A percentile compares a stretch with the other conserved stretches of the same genome.
Conservation (phyloP, 164 flowering plant species). For the Protea cynaroides region DNA sequence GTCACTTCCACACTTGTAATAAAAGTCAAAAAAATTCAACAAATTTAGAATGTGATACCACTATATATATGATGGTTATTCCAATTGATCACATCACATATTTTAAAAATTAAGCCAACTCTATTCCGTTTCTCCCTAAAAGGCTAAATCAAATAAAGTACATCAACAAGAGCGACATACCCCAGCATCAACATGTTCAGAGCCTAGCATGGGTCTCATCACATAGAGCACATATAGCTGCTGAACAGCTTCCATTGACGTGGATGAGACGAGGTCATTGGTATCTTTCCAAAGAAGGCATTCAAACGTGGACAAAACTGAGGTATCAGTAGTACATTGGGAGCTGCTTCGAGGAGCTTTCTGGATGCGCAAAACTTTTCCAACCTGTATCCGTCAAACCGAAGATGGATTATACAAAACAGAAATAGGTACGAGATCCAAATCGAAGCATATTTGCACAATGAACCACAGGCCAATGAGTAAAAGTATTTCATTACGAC, state of each 20-base stretch:
- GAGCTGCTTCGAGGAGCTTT: slow-evolving; percentile 38
- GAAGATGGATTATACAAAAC: neutral
- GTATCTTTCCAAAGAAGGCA: slow-evolving; percentile 54
- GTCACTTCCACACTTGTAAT: neutral
- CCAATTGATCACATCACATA: neutral
- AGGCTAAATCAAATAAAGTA: neutral
- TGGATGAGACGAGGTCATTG: slow-evolving; percentile 32
- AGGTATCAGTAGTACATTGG: slow-evolving; percentile 13
- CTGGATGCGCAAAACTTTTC: slow-evolving; percentile 71
- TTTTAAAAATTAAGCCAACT: neutral
- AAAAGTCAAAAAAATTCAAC: neutral
- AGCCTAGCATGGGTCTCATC: slow-evolving; percentile 66
- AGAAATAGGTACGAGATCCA: neutral
- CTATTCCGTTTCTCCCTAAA: neutral
- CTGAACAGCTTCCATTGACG: slow-evolving; percentile 45
- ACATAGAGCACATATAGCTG: slow-evolving; percentile 52
- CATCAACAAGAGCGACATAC: slow-evolving; percentile 25
- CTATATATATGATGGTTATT: neutral
- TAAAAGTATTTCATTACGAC: no score
- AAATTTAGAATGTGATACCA: neutral
- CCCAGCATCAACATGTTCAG: slow-evolving; percentile 72
- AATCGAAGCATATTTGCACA: slow-evolving; percentile 1
- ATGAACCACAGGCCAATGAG: neutral
- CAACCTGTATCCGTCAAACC: slow-evolving; percentile 37
- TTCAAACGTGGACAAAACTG: slow-evolving; percentile 45